Base-by-base conservation (phyloP, 1,284 basidiomycete genomes). In the Naganishia cerealis region DNA sequence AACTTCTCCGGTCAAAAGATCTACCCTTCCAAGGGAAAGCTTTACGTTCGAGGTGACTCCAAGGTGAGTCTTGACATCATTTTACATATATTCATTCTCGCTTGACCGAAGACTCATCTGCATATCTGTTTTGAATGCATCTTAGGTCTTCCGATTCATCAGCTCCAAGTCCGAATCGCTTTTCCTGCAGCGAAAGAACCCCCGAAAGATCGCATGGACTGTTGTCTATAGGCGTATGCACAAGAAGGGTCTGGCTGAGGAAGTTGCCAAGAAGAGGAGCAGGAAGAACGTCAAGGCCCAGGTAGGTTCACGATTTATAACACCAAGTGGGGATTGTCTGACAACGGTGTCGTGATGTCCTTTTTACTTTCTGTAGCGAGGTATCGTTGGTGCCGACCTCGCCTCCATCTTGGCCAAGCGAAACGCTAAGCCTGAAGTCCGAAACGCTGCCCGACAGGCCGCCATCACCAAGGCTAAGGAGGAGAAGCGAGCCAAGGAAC, bases 161-260 rank as follows among this genome's bases (percentile, higher is more conserved):
- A 86, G 82, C 79, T 90, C 90, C 74, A 96, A 96, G 88, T 90
- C 87, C 81, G 87, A 94, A 77, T 98, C 94, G 71, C 90, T 99
- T 75, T 99, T 99, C 90, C 86, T 93, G 72, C 96, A 99, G 84
- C 92, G 95, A 85, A 99, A 99, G 87, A 99, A 99, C 87, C 95
- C 96, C 67, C 92, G 95, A 81, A 98, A 99, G 89, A 94, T 99
- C 83, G 91, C 95, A 74, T 99, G 95, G 96, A 99, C 95, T 70
- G 85, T 88, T 79, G 89, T 94, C 70, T 99, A 92, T 88, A 91
- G 95, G 76, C 90, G 78, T 77, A 94, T 97, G 89, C 96, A 99
- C 88, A 97, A 96, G 89, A 99, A 99, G 90, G 95, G 94, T 82
- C 88, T 99, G 81, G 94, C 94, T 66, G 95, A 99, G 85, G 95